Evolutionary conservation across 108 stramenopile genomes (phyloP), one percentile per base, ranked within the genome.

Genomic region (Pseudonitzschia pungens): DNA sequence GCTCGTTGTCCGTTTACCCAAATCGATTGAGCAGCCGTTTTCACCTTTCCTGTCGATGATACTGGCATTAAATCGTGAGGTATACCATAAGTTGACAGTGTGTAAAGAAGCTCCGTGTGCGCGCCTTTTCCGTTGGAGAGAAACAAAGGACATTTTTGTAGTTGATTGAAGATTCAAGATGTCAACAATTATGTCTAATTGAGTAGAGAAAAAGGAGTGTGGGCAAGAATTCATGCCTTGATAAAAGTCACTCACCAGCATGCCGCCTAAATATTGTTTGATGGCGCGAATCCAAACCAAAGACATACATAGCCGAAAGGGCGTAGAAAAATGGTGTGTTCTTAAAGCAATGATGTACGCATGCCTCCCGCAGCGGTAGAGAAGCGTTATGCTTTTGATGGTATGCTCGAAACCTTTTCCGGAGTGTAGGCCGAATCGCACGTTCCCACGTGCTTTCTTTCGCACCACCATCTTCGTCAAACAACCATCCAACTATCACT

Each of bases 41-140:
- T 76, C 16, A 76, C 58, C 8, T 53, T 52, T 18, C 69, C 77
- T 50, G 40, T 71, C 3, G 15, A 36, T 21, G 70, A 31, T n/a
- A 65, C 53, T 3, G 77, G 77, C 6, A 77, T 57, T 36, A 59
- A 42, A n/a, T 71, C 65, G 2, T 28, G n/a, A 5, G 77, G 70
- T 28, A 77, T 71, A 10, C 77, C 66, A 50, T 24, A 67, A 21
- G 40, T 8, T 2, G 12, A 2, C 0, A 77, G 22, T 16, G 29
- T 4, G 52, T 69, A 69, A 28, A 62, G 22, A 8, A 70, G 24
- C 48, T 76, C 75, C 9, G 50, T 67, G 10, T 3, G 27, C 20
- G 48, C 66, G 26, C 54, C 54, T 55, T 55, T 2, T 2, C 3
- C 4, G 10, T n/a, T n/a, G 50, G 3, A 51, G 3, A n/a, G 9